A percentile compares a stretch with the other conserved stretches of the same genome.
phyloP scores from a whole-genome alignment of 352 stramenopile genomes.

The Phytopythium aichiense region DNA sequence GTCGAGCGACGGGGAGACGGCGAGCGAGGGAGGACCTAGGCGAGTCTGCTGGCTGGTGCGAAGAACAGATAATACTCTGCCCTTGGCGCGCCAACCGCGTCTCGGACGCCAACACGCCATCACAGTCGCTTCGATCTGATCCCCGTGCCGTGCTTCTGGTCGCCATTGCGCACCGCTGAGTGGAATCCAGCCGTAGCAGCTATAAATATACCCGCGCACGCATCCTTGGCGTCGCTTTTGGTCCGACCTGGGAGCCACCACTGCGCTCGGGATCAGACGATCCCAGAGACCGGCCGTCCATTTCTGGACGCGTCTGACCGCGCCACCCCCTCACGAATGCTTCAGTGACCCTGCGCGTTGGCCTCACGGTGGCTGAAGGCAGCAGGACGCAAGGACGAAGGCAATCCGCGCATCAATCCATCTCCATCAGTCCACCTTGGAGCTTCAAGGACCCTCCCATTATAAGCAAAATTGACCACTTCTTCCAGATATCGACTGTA shows the following conservation, averaged over 20 bases:
- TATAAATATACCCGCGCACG: neutral
- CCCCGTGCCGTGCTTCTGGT: neutral
- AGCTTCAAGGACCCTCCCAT: neutral
- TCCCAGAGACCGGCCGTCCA: neutral
- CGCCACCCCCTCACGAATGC: neutral
- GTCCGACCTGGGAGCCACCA: neutral
- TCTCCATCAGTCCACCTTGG: neutral
- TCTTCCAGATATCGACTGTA: neutral
- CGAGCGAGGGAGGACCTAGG: neutral
- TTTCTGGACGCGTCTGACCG: neutral
- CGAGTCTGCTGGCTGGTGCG: neutral
- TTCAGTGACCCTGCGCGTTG: neutral
- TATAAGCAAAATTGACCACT: neutral
- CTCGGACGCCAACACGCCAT: neutral
- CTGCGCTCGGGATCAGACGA: neutral
- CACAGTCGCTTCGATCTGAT: neutral
- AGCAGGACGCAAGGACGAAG: neutral
- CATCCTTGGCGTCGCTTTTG: conserved; percentile 1
- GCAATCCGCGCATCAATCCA: neutral
- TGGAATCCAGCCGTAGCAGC: neutral
- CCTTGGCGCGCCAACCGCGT: neutral
- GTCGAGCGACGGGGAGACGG: neutral
- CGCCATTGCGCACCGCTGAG: neutral
- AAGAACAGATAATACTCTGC: conserved; percentile 5
- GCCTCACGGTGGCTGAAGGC: neutral